Conservation (phyloP, 768 basidiomycete species). For the Leccinum uliginosum region DNA sequence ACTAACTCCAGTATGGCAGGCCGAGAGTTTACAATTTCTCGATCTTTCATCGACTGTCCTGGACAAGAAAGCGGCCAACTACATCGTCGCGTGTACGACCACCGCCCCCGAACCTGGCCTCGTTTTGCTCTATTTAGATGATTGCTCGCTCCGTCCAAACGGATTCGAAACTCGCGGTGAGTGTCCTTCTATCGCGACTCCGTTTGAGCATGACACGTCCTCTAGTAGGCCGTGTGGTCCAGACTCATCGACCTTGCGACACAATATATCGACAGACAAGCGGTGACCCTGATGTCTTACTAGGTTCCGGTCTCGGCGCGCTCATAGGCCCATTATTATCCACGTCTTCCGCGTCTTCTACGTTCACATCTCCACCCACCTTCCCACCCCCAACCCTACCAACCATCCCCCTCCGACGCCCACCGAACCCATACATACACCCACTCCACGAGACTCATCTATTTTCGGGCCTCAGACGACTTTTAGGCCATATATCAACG, state of each 20-base stretch:
- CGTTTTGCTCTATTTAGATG: constrained; percentile 68
- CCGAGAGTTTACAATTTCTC: constrained; percentile 74
- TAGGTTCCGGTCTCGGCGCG: background rate
- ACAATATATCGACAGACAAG: constrained; percentile 50
- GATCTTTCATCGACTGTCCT: constrained; percentile 57
- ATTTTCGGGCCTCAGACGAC: no score
- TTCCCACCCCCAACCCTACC: constrained; percentile 29
- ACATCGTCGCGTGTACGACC: constrained; percentile 62
- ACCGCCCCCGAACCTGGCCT: constrained; percentile 40
- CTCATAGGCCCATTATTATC: constrained; percentile 5
- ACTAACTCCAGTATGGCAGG: constrained; percentile 38
- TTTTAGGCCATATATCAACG: no score
- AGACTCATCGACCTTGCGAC: constrained; percentile 48
- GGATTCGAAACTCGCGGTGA: constrained; percentile 80
- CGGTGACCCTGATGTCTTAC: constrained; percentile 61
- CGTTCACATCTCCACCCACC: constrained; percentile 30
- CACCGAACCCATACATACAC: no score
- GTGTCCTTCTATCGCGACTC: constrained; percentile 21
- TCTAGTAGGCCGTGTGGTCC: no score
- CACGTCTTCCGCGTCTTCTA: constrained; percentile 10
- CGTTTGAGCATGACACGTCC: no score
- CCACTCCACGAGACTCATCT: no score
- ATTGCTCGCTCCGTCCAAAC: constrained; percentile 70
- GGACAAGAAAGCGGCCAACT: constrained; percentile 74
- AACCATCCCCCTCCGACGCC: background rate